Evolutionary conservation across 495 filamentous ascomycete species (phyloP).

Genomic region (Podospora pseudopauciseta): DNA sequence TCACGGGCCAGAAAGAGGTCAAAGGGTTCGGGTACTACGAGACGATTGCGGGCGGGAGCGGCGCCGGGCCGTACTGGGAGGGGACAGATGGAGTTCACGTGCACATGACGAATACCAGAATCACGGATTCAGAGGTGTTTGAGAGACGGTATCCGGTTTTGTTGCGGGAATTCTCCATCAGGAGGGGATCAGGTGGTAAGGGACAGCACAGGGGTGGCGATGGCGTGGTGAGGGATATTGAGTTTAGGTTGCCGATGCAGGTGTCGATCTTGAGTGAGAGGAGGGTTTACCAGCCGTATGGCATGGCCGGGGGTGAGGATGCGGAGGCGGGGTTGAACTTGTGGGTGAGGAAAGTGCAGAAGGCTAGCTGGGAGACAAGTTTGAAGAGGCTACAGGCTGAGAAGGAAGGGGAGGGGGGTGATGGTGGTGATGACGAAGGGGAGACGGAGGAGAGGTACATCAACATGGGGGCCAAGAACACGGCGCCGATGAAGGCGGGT

Average conservation of each 20-base stretch:
- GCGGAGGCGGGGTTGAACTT: conserved; percentile 76
- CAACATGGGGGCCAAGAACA: conserved; percentile 92
- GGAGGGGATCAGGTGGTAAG: conserved; percentile 62
- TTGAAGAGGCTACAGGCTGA: conserved; percentile 26
- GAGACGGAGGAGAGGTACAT: conserved; percentile 61
- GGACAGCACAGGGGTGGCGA: conserved; percentile 82
- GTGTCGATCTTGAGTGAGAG: conserved; percentile 86
- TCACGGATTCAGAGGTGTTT: conserved; percentile 95
- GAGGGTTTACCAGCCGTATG: conserved; percentile 83
- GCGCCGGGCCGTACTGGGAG: conserved; percentile 82
- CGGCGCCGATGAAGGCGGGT: conserved; percentile 76
- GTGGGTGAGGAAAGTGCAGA: conserved; percentile 71
- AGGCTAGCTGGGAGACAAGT: conserved; percentile 41
- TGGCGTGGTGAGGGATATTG: conserved; percentile 89
- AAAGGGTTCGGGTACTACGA: conserved; percentile 96
- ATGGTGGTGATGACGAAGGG: conserved; percentile 30
- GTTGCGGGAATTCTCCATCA: conserved; percentile 75
- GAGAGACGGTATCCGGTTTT: conserved; percentile 90
- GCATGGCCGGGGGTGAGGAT: conserved; percentile 80
- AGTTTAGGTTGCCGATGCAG: conserved; percentile 86
- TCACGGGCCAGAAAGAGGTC: conserved; percentile 56
- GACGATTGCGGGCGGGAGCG: conserved; percentile 89
- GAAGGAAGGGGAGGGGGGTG: conserved; percentile 20
- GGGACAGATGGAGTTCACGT: conserved; percentile 88
- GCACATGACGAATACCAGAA: conserved; percentile 99